phyloP scores from a whole-genome alignment of 805 yeast genomes.

The Hyphopichia homilentoma region DNA sequence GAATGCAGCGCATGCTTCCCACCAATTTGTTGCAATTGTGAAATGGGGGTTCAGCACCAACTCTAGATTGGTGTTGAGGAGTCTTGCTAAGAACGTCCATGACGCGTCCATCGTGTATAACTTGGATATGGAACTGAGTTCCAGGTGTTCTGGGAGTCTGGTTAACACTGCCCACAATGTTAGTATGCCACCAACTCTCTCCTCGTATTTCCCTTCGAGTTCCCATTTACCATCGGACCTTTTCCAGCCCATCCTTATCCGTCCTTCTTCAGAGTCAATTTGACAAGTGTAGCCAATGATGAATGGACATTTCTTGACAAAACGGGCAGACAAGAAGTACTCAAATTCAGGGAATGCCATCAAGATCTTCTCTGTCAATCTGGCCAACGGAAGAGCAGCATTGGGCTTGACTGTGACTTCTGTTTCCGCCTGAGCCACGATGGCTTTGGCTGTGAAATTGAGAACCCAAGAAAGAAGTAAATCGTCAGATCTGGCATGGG shows the following conservation, averaged over 20 bases:
- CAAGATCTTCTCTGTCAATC: slow-evolving; percentile 54
- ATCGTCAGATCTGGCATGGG: slow-evolving; percentile 42
- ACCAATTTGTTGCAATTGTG: slow-evolving; percentile 75
- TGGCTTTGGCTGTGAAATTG: slow-evolving; percentile 79
- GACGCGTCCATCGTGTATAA: slow-evolving; percentile 49
- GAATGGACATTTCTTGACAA: slow-evolving; percentile 87
- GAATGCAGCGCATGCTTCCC: slow-evolving; percentile 75
- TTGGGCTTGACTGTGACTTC: slow-evolving; percentile 80
- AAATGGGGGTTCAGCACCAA: slow-evolving; percentile 66
- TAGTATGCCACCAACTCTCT: slow-evolving; percentile 81
- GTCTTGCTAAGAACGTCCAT: slow-evolving; percentile 75
- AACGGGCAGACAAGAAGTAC: slow-evolving; percentile 66
- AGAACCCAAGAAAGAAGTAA: slow-evolving; percentile 69
- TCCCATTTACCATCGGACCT: slow-evolving; percentile 53
- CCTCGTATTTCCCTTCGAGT: slow-evolving; percentile 68
- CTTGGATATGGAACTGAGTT: slow-evolving; percentile 34
- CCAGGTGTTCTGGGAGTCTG: slow-evolving; percentile 25
- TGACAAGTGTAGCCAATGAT: slow-evolving; percentile 77
- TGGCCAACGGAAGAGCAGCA: slow-evolving; percentile 77
- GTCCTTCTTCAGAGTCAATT: slow-evolving; percentile 78
- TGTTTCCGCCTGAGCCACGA: slow-evolving; percentile 88
- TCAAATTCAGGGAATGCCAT: slow-evolving; percentile 46
- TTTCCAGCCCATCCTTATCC: slow-evolving; percentile 86
- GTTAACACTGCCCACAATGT: slow-evolving; percentile 78
- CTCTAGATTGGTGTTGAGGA: slow-evolving; percentile 52